Evolutionary conservation across 225 moss, liverwort and hornwort genomes (phyloP).

Genomic region (Pseudoscleropodium purum): DNA sequence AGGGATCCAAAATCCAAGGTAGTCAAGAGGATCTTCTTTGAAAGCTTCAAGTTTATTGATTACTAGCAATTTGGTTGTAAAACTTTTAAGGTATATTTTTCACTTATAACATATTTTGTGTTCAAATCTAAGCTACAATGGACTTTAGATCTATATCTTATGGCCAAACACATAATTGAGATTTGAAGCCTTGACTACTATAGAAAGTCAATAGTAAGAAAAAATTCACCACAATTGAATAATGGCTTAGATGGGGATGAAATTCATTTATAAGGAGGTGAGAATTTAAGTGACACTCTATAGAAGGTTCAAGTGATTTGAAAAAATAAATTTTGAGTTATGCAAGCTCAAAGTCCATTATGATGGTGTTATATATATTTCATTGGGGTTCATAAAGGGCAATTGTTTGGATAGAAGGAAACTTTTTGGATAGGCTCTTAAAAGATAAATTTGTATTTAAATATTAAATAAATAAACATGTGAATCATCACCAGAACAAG

Average conservation of each 20-base stretch:
- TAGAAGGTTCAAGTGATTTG: background rate
- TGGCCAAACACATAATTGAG: background rate
- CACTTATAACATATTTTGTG: background rate
- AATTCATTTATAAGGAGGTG: background rate
- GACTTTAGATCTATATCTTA: background rate
- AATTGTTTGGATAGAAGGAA: background rate
- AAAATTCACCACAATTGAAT: accelerated
- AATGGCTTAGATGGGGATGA: background rate
- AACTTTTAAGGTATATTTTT: background rate
- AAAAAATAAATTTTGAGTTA: background rate
- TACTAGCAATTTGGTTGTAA: background rate
- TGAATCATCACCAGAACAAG: background rate
- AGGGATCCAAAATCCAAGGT: accelerated
- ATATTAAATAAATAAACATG: accelerated
- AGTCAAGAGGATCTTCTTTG: background rate
- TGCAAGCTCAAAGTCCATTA: background rate
- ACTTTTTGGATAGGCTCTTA: no score
- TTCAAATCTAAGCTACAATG: background rate
- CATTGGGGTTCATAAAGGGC: background rate
- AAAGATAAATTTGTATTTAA: background rate
- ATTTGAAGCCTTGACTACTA: accelerated
- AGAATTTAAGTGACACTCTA: background rate
- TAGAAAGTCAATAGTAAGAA: background rate
- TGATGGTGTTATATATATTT: background rate
- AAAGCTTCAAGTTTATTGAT: background rate